These are phyloP conservation scores for Mycena sanguinolenta DNA, from an alignment of 768 basidiomycete species.

Conservation along the genomic window DNA sequence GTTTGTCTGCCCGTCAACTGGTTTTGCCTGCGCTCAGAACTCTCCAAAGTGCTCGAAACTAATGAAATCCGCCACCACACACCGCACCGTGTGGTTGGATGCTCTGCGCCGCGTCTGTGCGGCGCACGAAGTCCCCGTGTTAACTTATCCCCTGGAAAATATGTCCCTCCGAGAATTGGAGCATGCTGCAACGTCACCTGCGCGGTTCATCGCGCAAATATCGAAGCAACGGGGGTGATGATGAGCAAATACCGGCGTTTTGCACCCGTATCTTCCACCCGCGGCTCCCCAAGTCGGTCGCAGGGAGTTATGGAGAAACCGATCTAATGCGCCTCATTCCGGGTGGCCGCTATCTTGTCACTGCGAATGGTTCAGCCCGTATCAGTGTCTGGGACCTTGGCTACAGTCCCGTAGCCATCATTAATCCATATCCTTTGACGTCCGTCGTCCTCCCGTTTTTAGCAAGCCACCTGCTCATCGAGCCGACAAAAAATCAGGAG, in stretches of 20 bases:
- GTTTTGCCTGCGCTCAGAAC: background rate
- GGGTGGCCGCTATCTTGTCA: conserved; percentile 49
- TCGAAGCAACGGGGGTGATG: background rate
- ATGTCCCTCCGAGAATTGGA: conserved; percentile 46
- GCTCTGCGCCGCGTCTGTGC: conserved; percentile 42
- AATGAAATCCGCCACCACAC: conserved; percentile 36
- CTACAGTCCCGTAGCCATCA: conserved; percentile 28
- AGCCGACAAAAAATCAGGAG: conserved; percentile 4
- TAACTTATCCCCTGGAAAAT: conserved; percentile 42
- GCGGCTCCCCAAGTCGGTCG: conserved; percentile 20
- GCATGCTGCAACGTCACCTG: conserved; percentile 42
- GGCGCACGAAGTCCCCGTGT: conserved; percentile 35
- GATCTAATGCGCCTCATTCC: conserved; percentile 44
- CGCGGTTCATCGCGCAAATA: conserved; percentile 36
- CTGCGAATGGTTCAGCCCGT: conserved; percentile 29
- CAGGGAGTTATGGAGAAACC: conserved; percentile 24
- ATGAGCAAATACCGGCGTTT: conserved; percentile 18
- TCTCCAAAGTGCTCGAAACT: conserved; percentile 42
- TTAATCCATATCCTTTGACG: conserved; percentile 34
- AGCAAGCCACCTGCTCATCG: conserved; percentile 14
- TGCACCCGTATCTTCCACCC: conserved; percentile 34
- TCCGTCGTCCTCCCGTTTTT: background rate
- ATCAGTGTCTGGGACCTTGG: conserved; percentile 48
- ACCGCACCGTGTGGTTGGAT: conserved; percentile 46
- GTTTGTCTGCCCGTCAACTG: conserved; percentile 11